Conservation (phyloP, 805 yeast species). For the Starmerella khaoyaiensis region DNA sequence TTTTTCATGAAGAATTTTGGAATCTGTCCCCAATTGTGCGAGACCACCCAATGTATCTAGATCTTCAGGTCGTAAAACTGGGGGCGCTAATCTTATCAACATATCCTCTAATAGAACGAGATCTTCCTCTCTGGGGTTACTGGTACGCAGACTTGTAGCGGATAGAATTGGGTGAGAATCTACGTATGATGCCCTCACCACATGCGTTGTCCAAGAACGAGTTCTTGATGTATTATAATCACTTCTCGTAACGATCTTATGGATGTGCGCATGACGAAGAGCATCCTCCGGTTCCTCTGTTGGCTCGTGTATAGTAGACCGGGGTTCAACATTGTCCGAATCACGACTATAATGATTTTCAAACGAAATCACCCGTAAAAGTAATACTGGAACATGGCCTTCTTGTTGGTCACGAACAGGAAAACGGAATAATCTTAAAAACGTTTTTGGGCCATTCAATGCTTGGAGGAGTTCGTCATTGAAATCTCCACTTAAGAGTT, state of each 20-base stretch:
- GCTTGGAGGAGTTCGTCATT: conserved; percentile 10
- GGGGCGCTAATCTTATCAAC: too few species aligned
- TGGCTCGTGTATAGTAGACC: too few species aligned
- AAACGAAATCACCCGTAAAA: conserved; percentile 38
- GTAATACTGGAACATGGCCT: conserved; percentile 35
- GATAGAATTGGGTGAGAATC: conserved; percentile 37
- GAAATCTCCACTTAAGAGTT: conserved; percentile 13
- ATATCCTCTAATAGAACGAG: conserved; percentile 36
- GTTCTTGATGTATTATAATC: too few species aligned
- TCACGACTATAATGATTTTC: not conserved
- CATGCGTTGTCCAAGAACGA: conserved; percentile 43
- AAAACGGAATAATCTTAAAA: conserved; percentile 21
- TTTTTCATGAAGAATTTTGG: conserved; percentile 16
- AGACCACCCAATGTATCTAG: conserved; percentile 32
- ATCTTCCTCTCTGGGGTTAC: conserved; percentile 41
- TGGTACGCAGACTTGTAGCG: conserved; percentile 37
- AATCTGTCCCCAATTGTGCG: conserved; percentile 21
- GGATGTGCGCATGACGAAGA: too few species aligned
- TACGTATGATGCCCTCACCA: conserved; percentile 45
- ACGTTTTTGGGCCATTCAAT: conserved; percentile 6
- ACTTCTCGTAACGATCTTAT: too few species aligned
- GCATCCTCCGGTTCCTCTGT: not conserved
- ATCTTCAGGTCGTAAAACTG: conserved; percentile 34
- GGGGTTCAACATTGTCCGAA: too few species aligned
- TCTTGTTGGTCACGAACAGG: conserved; percentile 13